Percentiles rank a stretch among this genome's conserved stretches.
Conservation (phyloP, 2,329 filamentous ascomycete species). For the Diaporthe australafricana region DNA sequence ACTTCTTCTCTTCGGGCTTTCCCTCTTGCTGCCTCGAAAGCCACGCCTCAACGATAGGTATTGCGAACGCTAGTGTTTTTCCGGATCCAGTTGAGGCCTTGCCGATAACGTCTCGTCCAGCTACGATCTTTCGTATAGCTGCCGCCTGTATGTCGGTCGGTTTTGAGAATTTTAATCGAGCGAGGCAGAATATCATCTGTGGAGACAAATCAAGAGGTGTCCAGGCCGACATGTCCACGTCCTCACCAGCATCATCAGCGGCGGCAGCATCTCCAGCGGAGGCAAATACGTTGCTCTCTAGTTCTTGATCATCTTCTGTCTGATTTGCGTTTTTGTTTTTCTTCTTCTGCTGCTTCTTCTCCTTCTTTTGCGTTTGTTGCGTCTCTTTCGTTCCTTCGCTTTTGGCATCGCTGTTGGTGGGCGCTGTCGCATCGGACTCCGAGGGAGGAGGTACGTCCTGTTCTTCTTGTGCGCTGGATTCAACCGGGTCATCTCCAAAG, state of each 20-base stretch:
- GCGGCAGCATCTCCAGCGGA: constrained; percentile 63
- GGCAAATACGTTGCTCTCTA: constrained; percentile 64
- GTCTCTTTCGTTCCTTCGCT: constrained; percentile 40
- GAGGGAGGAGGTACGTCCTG: constrained; percentile 36
- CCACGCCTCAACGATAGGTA: constrained; percentile 91
- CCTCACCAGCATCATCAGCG: constrained; percentile 64
- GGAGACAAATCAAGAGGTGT: constrained; percentile 78
- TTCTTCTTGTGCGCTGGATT: constrained; percentile 37
- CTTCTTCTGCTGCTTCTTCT: constrained; percentile 42
- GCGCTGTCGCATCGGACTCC: constrained; percentile 20
- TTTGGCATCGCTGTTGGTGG: constrained; percentile 38
- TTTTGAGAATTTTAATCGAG: constrained; percentile 81
- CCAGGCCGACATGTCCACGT: constrained; percentile 84
- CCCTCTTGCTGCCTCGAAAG: constrained; percentile 60
- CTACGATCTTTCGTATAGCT: constrained; percentile 84
- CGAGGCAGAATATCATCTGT: constrained; percentile 77
- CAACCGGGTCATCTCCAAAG: constrained; percentile 45
- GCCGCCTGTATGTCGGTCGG: constrained; percentile 86
- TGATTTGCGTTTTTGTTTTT: constrained; percentile 39
- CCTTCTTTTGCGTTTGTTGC: constrained; percentile 44
- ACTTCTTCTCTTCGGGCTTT: constrained; percentile 49
- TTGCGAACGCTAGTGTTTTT: constrained; percentile 94
- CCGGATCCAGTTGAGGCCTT: constrained; percentile 97
- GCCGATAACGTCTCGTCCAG: constrained; percentile 90
- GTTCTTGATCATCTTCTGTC: constrained; percentile 44